Base-by-base conservation (phyloP, 2,329 filamentous ascomycete genomes). In the Capronia epimyces region DNA sequence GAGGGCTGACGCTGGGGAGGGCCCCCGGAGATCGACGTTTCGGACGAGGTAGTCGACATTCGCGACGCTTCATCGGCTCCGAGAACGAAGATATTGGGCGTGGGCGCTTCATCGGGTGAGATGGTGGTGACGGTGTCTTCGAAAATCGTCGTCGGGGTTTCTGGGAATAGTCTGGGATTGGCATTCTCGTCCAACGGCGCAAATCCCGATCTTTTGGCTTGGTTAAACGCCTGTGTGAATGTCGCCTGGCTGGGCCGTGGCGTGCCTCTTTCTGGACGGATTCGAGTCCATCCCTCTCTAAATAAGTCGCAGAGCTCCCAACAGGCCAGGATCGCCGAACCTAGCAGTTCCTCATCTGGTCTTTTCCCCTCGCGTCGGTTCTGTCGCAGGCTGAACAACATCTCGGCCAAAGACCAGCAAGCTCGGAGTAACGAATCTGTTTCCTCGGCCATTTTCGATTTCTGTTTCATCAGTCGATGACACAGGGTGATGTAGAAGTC, bases 301-400 rank as follows among this genome's bases (percentile, higher is more conserved):
- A 96, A 95, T 47, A 96, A 82, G 69, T 96, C 89, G 66, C 89
- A 95, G 4, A 96, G 78, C 60, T 95, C 89, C 89, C 89, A 96
- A 66, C 90, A 96, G 12, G 90, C 88, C 64, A 95, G 89, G 0
- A 95, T 86, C 1, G 90, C 89, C 1, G 88, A 93, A 3, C 86
- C 84, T 0, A 96, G 76, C 0, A 95, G 75, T 63, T 95, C 90
- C 63, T 91, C 88, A 58, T 95, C 88, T 0, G 86, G 76, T 0
- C 76, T 72, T 60, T 81, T 86, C 16, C 82, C 82, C 59, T 93
- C 87, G 27, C 85, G 78, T 57, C 79, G 83, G 66, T 84, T 91
- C 63, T 95, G 89, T 2, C 89, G 83, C 34, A 97, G 77, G 65
- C 83, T 94, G 68, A 95, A 95, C 0, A 97, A 79, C 83, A 94